phyloP scores from a whole-genome alignment of 495 filamentous ascomycete genomes.

The Penicillium soppii region DNA sequence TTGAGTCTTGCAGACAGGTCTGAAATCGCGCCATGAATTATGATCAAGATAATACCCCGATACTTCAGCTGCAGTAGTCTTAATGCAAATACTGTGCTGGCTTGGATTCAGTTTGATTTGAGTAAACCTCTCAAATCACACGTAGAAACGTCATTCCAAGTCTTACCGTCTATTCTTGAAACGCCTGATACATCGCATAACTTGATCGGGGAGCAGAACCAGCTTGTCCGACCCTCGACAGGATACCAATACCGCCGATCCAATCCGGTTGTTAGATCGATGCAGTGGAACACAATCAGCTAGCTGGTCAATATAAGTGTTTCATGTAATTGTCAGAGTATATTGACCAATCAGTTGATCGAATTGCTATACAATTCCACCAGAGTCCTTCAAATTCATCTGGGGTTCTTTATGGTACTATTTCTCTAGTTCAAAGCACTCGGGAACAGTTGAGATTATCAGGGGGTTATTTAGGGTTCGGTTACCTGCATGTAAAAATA shows the following conservation, averaged over 20 bases:
- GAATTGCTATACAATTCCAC: too few species aligned
- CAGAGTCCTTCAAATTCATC: too few species aligned
- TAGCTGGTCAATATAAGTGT: too few species aligned
- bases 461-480: too few species aligned
- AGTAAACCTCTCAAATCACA: background rate
- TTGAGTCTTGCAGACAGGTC: background rate
- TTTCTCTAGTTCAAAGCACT: too few species aligned
- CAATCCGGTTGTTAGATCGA: background rate
- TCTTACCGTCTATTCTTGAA: background rate
- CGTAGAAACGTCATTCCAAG: background rate
- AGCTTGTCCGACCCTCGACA: conserved; percentile 4
- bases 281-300: conserved; percentile 1
- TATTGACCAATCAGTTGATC: too few species aligned
- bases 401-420: too few species aligned
- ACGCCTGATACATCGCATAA: background rate
- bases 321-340: too few species aligned
- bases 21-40: conserved; percentile 7
- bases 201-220: background rate
- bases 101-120: too few species aligned
- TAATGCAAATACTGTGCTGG: background rate
- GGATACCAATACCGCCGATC: conserved; percentile 7
- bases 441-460: too few species aligned
- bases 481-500: too few species aligned
- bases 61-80: background rate
- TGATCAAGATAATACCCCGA: conserved; percentile 26